These are phyloP conservation scores for Ophiostoma novo-ulmi DNA, from an alignment of 2,329 filamentous ascomycete genomes.

Conservation along the genomic window DNA sequence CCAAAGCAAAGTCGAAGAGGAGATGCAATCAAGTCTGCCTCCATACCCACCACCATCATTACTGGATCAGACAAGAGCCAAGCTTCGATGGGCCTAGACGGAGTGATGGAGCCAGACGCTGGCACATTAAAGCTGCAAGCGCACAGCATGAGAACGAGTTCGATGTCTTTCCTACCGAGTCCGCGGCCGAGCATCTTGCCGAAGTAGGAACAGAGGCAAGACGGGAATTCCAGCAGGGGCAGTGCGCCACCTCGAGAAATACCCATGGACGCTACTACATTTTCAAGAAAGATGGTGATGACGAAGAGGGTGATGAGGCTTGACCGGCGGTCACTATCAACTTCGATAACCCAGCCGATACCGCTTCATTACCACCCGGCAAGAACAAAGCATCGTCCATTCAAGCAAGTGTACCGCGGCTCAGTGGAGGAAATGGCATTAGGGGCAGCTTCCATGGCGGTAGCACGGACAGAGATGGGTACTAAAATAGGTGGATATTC, in stretches of 20 bases:
- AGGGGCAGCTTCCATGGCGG: slow-evolving; percentile 30
- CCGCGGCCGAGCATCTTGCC: slow-evolving; percentile 32
- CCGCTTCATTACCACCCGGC: background rate
- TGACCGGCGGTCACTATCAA: slow-evolving; percentile 20
- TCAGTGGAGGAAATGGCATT: slow-evolving; percentile 28
- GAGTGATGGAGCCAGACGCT: slow-evolving; percentile 25
- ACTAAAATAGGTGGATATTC: background rate
- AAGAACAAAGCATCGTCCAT: background rate
- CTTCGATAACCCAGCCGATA: background rate
- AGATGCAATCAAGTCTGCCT: slow-evolving; percentile 39
- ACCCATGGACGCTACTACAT: slow-evolving; percentile 29
- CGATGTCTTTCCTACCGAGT: slow-evolving; percentile 30
- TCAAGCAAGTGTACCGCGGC: background rate
- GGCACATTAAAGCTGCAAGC: slow-evolving; percentile 19
- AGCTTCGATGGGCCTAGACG: slow-evolving; percentile 24
- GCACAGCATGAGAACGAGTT: slow-evolving; percentile 22
- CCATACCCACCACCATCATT: slow-evolving; percentile 59
- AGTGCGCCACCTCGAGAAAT: slow-evolving; percentile 28
- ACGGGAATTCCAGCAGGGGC: slow-evolving; percentile 27
- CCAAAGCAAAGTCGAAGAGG: background rate
- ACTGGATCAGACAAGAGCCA: slow-evolving; percentile 43
- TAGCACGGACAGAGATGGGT: slow-evolving; percentile 24
- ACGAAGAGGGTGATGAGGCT: slow-evolving; percentile 20
- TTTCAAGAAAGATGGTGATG: slow-evolving; percentile 25
- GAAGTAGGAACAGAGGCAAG: slow-evolving; percentile 20